These are phyloP conservation scores for Russula lepida DNA, from an alignment of 768 basidiomycete genomes.

Conservation along the genomic window DNA sequence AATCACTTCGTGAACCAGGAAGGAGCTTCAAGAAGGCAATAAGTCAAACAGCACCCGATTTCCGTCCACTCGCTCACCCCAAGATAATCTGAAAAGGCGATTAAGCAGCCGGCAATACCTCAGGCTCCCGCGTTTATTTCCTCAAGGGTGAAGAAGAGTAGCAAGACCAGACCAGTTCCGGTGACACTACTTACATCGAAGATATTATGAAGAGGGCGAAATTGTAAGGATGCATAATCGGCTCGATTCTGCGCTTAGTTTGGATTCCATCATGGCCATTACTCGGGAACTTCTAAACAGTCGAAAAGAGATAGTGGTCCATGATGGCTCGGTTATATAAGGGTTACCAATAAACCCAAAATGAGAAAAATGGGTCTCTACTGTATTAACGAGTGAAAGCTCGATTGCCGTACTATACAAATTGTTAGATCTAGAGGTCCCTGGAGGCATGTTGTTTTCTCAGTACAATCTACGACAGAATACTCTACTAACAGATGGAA, in stretches of 20 bases:
- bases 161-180: not conserved
- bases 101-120: not conserved
- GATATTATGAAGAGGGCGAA: conserved; percentile 38
- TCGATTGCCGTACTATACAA: too few relatives aligned
- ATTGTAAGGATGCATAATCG: conserved; percentile 30
- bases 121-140: not conserved
- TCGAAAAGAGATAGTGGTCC: too few relatives aligned
- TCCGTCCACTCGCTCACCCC: conserved; percentile 37
- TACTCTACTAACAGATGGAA: too few relatives aligned
- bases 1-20: conserved; percentile 41
- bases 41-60: conserved; percentile 43
- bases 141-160: conserved; percentile 28
- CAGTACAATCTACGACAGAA: too few relatives aligned
- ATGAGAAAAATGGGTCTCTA: too few relatives aligned
- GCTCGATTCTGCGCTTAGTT: not conserved
- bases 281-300: conserved; percentile 61
- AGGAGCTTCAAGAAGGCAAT: conserved; percentile 40
- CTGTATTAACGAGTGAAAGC: too few relatives aligned
- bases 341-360: too few relatives aligned
- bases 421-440: too few relatives aligned
- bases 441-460: too few relatives aligned
- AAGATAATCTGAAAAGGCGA: not conserved
- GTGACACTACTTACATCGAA: conserved; percentile 36
- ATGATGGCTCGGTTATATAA: too few relatives aligned
- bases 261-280: conserved; percentile 37